These are phyloP conservation scores for Amanita pallidorosea DNA, from an alignment of 768 basidiomycete genomes.

Conservation along the genomic window DNA sequence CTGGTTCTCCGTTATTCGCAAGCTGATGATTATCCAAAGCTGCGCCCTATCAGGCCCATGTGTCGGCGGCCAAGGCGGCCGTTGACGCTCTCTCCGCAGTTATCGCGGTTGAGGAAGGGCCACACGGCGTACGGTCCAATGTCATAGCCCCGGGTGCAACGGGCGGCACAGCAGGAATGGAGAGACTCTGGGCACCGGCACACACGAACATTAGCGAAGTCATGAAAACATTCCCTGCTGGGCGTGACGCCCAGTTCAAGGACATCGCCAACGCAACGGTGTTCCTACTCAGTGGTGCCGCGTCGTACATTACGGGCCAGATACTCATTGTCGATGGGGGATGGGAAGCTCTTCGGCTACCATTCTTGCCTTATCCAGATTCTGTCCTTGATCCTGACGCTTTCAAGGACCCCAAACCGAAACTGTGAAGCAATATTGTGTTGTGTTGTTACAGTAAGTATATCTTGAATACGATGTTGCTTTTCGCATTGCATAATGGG, in stretches of 20 bases:
- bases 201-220: constrained; percentile 4
- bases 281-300: constrained; percentile 78
- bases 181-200: constrained; percentile 34
- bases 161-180: constrained; percentile 61
- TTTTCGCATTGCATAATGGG: too few species aligned
- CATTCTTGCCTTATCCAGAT: constrained; percentile 50
- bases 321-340: constrained; percentile 66
- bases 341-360: constrained; percentile 37
- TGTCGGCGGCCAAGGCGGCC: constrained; percentile 90
- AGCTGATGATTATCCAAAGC: constrained; percentile 27
- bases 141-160: constrained; percentile 82
- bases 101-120: constrained; percentile 90
- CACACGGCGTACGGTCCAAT: constrained; percentile 86
- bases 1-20: not conserved
- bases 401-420: constrained; percentile 36
- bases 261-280: constrained; percentile 66
- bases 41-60: constrained; percentile 83
- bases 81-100: constrained; percentile 84
- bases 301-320: constrained; percentile 67
- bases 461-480: too few species aligned
- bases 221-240: constrained; percentile 18
- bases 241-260: constrained; percentile 44
- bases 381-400: constrained; percentile 50
- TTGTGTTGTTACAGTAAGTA: not conserved
- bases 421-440: constrained; percentile 18